phyloP scores from a whole-genome alignment of 2,329 filamentous ascomycete species.

The Arthrocladium fulminans region DNA sequence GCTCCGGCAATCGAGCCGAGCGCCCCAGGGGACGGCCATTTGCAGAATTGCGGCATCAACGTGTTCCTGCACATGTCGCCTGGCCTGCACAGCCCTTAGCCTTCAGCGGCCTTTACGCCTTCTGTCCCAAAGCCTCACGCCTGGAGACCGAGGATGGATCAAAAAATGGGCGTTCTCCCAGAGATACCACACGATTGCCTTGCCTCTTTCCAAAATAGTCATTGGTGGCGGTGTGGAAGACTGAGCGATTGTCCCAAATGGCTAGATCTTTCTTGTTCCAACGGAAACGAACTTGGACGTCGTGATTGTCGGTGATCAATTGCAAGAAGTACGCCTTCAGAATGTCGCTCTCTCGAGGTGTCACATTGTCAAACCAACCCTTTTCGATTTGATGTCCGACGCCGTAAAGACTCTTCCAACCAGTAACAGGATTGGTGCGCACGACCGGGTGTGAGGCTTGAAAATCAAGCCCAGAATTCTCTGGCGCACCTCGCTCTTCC shows the following conservation, averaged over 20 bases:
- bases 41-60: too few relatives aligned
- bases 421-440: slow-evolving; percentile 41
- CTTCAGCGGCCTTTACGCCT: too few relatives aligned
- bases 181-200: slow-evolving; percentile 43
- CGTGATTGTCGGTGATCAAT: slow-evolving; percentile 34
- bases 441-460: slow-evolving; percentile 40
- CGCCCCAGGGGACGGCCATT: too few relatives aligned
- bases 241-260: slow-evolving; percentile 52
- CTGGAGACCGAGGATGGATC: too few relatives aligned
- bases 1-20: too few relatives aligned
- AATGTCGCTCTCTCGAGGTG: slow-evolving; percentile 27
- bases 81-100: too few relatives aligned
- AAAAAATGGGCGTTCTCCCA: slow-evolving; percentile 48
- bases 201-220: slow-evolving; percentile 45
- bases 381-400: slow-evolving; percentile 26
- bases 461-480: slow-evolving; percentile 48
- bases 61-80: too few relatives aligned
- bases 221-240: slow-evolving; percentile 47
- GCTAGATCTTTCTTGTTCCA: slow-evolving; percentile 41
- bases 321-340: slow-evolving; percentile 28
- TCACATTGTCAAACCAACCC: slow-evolving; percentile 30
- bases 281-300: slow-evolving; percentile 32
- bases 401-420: slow-evolving; percentile 36
- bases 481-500: slow-evolving; percentile 40
- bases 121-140: too few relatives aligned